Conservation (phyloP, 768 basidiomycete species). For the Calocera viscosa region DNA sequence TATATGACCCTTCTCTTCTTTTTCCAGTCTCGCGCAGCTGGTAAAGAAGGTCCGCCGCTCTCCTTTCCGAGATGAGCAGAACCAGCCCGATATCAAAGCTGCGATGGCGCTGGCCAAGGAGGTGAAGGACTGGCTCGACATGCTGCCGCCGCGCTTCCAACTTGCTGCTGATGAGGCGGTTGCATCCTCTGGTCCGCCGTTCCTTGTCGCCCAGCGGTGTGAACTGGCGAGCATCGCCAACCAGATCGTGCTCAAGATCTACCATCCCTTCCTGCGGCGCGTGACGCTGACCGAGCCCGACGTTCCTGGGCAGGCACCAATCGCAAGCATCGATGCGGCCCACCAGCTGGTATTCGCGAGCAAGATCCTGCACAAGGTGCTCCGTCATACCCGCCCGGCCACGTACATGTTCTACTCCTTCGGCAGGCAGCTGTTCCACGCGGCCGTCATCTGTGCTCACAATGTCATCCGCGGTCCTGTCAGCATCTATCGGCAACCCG, state of each 20-base stretch:
- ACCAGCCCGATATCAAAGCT: constrained; percentile 44
- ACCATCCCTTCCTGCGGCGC: constrained; percentile 46
- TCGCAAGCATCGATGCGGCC: constrained; percentile 51
- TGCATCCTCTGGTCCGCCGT: constrained; percentile 23
- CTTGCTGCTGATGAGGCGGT: constrained; percentile 27
- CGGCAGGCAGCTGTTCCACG: constrained; percentile 50
- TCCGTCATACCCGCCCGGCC: constrained; percentile 31
- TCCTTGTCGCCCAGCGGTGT: constrained; percentile 41
- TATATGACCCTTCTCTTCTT: neutral
- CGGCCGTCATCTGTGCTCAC: constrained; percentile 52
- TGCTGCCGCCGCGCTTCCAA: constrained; percentile 41
- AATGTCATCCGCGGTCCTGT: constrained; percentile 43
- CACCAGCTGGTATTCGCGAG: constrained; percentile 48
- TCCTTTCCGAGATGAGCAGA: constrained; percentile 30
- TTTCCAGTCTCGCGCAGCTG: constrained; percentile 44
- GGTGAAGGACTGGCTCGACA: constrained; percentile 40
- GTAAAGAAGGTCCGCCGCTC: constrained; percentile 50
- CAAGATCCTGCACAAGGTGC: constrained; percentile 32
- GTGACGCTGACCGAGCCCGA: constrained; percentile 22
- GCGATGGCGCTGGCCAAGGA: constrained; percentile 47
- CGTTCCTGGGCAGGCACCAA: constrained; percentile 40
- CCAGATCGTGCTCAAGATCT: constrained; percentile 48
- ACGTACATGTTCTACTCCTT: constrained; percentile 42
- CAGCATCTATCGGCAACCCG: constrained; percentile 37
- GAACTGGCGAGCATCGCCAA: constrained; percentile 51